Evolutionary conservation across 2,329 filamentous ascomycete genomes (phyloP), one percentile per base, ranked within the genome.

Genomic region (Sporothrix sp.): DNA sequence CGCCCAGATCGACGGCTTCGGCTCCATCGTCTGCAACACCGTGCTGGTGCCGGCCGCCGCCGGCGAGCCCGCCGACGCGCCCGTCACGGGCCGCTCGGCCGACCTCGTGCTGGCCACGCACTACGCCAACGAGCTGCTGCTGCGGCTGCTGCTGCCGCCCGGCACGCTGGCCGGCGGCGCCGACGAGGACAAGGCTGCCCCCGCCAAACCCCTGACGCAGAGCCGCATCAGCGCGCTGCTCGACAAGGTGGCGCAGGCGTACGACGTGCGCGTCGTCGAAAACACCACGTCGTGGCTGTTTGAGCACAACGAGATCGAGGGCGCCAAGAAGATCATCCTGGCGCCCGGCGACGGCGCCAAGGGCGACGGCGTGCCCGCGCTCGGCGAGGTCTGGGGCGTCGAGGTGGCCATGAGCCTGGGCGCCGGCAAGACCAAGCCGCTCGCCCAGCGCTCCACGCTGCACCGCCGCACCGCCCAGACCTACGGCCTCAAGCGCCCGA

Each of bases 231-330:
- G 85, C 57, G 76, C 78, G 61, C 73, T 97, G 57, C 74, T 98
- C 46, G 89, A 96, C 71, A 96, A 93, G 78, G 80, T 97, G 40
- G 86, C 83, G 65, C 89, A 94, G 73, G 77, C 80, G 60, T 98
- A 94, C 70, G 90, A 87, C 55, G 90, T 86, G 76, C 94, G 84
- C 67, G 73, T 97, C 23, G 88, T 98, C 51, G 93, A 98, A 79
- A 95, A 90, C 77, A 98, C 93, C 57, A 98, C 93, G 38, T 95
- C 87, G 64, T 98, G 93, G 90, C 72, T 88, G 54, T 97, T 98
- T 66, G 89, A 88, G 65, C 86, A 87, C 67, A 95, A 97, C 70
- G 93, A 98, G 70, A 97, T 98, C 58, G 93, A 98, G 74, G 86
- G 87, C 62, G 67, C 85, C 76, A 96, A 96, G 83, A 97, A 96